Evolutionary conservation across 192 early-diverging fungal species (phyloP), one percentile per base, ranked within the genome.

Genomic region (Phycomyces nitens): DNA sequence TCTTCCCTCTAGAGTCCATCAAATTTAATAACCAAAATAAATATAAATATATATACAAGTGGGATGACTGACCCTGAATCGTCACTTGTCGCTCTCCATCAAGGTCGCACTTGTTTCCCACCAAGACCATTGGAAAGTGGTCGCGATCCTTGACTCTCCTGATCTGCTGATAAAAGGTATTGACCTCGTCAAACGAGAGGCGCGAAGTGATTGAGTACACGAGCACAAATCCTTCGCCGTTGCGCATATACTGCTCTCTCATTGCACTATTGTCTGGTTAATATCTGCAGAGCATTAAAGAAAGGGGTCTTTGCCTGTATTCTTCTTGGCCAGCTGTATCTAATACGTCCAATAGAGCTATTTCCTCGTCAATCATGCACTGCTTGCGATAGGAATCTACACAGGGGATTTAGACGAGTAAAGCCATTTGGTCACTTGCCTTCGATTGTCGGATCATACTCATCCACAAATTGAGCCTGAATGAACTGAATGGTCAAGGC

Each of bases 371-470:
- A 56, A 98, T 94, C 18, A 92, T 83, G 70, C 93, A 91, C 75
- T 96, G 95, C 72, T 96, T 96, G 57, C 91, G 86, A 81, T 98
- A 98, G n/a, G 94, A 96, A 80, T 98, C 95, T 80, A 59, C 26
- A 23, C 41, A 56, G 56, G 10, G 42, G 56, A 47, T 52, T 39
- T 39, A 51, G 26, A 64, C 24, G 23, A 53, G 42, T 15, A 44
- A 40, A 44, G n/a, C 34, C 14, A 50, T 58, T 29, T 34, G 67
- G 1, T 51, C 5, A 27, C 62, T 60, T 83, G 82, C 84, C 84
- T 81, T 98, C 96, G 62, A 96, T 98, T 18, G 96, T 98, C 9
- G 96, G 96, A 73, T 98, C 96, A 71, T 98, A 98, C 68, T 89
- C 89, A 65, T 92, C 86, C 51, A 92, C 87, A 75, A 93, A 92